A percentile compares a stretch with the other conserved stretches of the same genome.
These are phyloP conservation scores for Debaryomyces castellii DNA, from an alignment of 805 yeast species.

Conservation along the genomic window DNA sequence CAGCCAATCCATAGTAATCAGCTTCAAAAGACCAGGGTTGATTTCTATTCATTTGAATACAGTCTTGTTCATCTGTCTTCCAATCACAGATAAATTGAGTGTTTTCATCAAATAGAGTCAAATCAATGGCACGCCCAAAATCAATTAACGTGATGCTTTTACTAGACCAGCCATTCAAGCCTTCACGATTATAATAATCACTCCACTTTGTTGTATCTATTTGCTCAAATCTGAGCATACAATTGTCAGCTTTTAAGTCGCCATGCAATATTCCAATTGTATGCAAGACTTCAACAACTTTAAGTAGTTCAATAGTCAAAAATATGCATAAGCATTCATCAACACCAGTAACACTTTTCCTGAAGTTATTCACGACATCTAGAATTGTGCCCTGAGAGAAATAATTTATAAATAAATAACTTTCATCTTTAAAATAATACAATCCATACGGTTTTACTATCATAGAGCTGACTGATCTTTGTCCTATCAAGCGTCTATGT, in stretches of 20 bases:
- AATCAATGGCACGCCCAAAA: slow-evolving; percentile 79
- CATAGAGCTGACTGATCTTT: slow-evolving; percentile 24
- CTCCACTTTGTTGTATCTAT: slow-evolving; percentile 9
- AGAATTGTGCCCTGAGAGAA: slow-evolving; percentile 69
- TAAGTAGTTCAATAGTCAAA: slow-evolving; percentile 62
- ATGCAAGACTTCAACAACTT: slow-evolving; percentile 63
- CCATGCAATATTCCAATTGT: slow-evolving; percentile 72
- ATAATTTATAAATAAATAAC: slow-evolving; percentile 65
- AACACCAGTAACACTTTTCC: slow-evolving; percentile 22
- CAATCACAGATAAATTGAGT: slow-evolving; percentile 60
- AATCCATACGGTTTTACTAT: slow-evolving; percentile 53
- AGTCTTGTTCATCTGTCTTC: slow-evolving; percentile 66
- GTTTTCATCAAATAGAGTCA: slow-evolving; percentile 47
- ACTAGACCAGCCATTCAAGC: slow-evolving; percentile 45
- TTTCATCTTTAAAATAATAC: slow-evolving; percentile 62
- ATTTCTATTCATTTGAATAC: slow-evolving; percentile 62
- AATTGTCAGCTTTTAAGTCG: slow-evolving; percentile 82
- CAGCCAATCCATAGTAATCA: slow-evolving; percentile 83
- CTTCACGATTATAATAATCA: slow-evolving; percentile 29
- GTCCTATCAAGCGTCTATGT: slow-evolving; percentile 34
- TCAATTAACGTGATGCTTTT: slow-evolving; percentile 69
- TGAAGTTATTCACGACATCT: slow-evolving; percentile 59
- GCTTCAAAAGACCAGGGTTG: slow-evolving; percentile 75
- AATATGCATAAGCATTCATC: slow-evolving; percentile 67
- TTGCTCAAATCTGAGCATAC: slow-evolving; percentile 62